Evolutionary conservation across 345 rosid species (phyloP).

Genomic region (Aquilaria sinensis): DNA sequence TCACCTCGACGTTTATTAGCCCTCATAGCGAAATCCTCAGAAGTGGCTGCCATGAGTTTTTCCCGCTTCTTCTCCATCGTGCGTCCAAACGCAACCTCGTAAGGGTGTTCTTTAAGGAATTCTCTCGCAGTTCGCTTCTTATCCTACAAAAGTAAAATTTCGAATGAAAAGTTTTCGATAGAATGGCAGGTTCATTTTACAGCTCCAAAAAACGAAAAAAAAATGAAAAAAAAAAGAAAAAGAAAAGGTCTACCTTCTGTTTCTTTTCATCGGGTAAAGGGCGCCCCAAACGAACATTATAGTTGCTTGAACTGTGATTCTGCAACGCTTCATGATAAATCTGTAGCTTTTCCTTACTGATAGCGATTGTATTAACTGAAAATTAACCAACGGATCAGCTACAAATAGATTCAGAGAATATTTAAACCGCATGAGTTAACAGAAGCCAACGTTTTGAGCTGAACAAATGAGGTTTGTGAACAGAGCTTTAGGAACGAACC

Average conservation of each 20-base stretch:
- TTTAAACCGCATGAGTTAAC: background rate
- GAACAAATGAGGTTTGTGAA: background rate
- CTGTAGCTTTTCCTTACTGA: slow-evolving; percentile 63
- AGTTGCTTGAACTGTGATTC: slow-evolving; percentile 45
- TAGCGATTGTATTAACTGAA: slow-evolving; percentile 44
- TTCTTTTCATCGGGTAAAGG: slow-evolving; percentile 29
- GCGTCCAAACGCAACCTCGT: slow-evolving; percentile 71
- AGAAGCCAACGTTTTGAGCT: background rate
- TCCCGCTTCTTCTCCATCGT: slow-evolving; percentile 74
- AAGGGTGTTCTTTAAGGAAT: slow-evolving; percentile 68
- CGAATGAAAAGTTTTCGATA: too few species aligned
- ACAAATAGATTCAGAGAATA: too few species aligned
- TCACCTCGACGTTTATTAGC: slow-evolving; percentile 76
- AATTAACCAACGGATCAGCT: too few species aligned
- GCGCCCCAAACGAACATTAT: slow-evolving; percentile 56
- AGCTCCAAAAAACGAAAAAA: background rate
- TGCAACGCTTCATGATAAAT: slow-evolving; percentile 63
- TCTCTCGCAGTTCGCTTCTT: slow-evolving; percentile 71
- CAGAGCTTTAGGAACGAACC: slow-evolving; percentile 24
- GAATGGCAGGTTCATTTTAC: background rate
- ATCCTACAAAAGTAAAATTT: too few species aligned
- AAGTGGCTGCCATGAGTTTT: slow-evolving; percentile 63
- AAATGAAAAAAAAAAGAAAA: background rate
- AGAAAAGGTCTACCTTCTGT: slow-evolving; percentile 40
- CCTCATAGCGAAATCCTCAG: slow-evolving; percentile 56